These are phyloP conservation scores for Dryadomyces quercivorus DNA, from an alignment of 2,329 filamentous ascomycete genomes.

Conservation along the genomic window DNA sequence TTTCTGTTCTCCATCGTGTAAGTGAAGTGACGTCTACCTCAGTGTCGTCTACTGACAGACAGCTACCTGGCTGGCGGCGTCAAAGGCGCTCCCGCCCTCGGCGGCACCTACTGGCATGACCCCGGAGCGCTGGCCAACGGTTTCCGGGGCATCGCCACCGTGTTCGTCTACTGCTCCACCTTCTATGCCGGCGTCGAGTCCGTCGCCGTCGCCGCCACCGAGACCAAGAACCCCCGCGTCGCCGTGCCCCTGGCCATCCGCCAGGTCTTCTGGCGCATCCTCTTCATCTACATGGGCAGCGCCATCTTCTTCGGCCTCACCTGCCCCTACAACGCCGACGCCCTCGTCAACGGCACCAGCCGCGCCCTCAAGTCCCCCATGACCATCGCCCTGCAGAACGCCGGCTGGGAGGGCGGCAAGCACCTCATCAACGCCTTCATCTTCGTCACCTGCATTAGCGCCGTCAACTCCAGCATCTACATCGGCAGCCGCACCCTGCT, in stretches of 20 bases:
- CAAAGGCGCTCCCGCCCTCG: conserved; percentile 46
- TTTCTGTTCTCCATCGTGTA: conserved; percentile 61
- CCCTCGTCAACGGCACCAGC: conserved; percentile 47
- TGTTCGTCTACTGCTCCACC: conserved; percentile 57
- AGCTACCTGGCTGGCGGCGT: conserved; percentile 55
- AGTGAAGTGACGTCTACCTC: too few relatives aligned
- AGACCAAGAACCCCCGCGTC: conserved; percentile 43
- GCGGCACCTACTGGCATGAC: conserved; percentile 60
- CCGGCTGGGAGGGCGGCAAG: conserved; percentile 60
- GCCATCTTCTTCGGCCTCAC: conserved; percentile 67
- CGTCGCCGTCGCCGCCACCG: conserved; percentile 50
- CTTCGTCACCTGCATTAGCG: conserved; percentile 58
- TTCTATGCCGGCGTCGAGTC: conserved; percentile 58
- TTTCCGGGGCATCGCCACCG: conserved; percentile 51
- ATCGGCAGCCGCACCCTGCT: conserved; percentile 63
- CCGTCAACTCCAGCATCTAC: conserved; percentile 66
- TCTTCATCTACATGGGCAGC: conserved; percentile 54
- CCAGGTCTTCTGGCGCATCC: conserved; percentile 48
- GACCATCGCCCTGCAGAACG: conserved; percentile 61
- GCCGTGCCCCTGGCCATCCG: conserved; percentile 47
- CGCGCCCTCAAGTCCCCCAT: conserved; percentile 60
- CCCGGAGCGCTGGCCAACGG: conserved; percentile 62
- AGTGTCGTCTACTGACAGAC: not conserved
- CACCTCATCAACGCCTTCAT: conserved; percentile 72
- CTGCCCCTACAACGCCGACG: conserved; percentile 54